phyloP scores from a whole-genome alignment of 305 asterid species.

The Caryopteris hybrid region DNA sequence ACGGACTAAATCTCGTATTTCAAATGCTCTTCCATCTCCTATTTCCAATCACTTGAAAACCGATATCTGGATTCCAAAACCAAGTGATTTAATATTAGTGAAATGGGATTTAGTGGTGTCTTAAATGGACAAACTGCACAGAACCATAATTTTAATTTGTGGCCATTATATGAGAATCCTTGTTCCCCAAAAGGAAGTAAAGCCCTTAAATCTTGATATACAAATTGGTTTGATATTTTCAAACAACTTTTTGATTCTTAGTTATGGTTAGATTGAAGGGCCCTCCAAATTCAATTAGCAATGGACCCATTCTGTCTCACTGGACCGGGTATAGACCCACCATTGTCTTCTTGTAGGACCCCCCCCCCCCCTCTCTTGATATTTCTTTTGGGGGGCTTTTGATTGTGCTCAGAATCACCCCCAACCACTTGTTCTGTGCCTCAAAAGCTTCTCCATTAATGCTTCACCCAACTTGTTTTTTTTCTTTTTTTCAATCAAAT shows the following conservation, averaged over 20 bases:
- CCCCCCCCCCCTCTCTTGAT: constrained; percentile 31
- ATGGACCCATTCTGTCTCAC: constrained; percentile 26
- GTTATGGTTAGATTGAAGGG: constrained; percentile 27
- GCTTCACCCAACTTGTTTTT: constrained; percentile 10
- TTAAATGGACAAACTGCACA: no score
- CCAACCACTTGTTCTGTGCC: constrained; percentile 36
- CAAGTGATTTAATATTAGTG: neutral
- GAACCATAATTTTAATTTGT: no score
- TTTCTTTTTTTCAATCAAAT: neutral
- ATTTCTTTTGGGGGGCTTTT: constrained; percentile 20
- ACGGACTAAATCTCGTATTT: no score
- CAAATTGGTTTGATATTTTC: constrained; percentile 34
- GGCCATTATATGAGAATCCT: neutral
- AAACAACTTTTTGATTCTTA: constrained; percentile 22
- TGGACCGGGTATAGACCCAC: constrained; percentile 34
- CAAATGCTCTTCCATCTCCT: no score
- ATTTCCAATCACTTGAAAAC: no score
- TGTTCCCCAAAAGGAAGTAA: constrained; percentile 77
- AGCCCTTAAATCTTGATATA: constrained; percentile 24
- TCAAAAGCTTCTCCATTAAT: constrained; percentile 4
- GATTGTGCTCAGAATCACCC: constrained; percentile 28
- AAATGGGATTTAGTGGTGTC: neutral
- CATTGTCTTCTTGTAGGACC: constrained; percentile 35
- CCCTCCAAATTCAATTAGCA: constrained; percentile 31
- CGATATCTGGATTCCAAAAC: neutral